Conservation (phyloP, 2,329 filamentous ascomycete genomes). For the Phaeosphaeriaceae sp. region DNA sequence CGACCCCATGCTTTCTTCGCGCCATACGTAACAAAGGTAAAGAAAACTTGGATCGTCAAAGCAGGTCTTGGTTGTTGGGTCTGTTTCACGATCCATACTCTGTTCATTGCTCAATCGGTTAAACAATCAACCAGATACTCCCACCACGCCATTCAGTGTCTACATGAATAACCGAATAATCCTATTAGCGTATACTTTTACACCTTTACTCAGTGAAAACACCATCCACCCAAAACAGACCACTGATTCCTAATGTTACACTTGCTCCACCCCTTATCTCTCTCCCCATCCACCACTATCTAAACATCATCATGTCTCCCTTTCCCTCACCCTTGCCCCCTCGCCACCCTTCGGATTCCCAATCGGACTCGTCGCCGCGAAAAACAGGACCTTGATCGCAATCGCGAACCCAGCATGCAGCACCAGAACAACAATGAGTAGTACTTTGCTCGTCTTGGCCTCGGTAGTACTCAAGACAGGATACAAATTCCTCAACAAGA, state of each 20-base stretch:
- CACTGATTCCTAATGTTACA: no score
- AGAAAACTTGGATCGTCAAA: no score
- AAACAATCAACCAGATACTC: no score
- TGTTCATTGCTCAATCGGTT: no score
- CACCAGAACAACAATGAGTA: conserved; percentile 82
- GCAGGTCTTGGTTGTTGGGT: no score
- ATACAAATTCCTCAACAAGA: conserved; percentile 52
- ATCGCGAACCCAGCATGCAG: conserved; percentile 90
- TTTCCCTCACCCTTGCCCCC: conserved; percentile 21
- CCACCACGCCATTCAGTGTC: no score
- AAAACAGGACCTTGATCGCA: conserved; percentile 96
- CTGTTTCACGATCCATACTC: no score
- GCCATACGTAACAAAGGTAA: no score
- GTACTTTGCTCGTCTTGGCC: conserved; percentile 84
- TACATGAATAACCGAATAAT: background rate
- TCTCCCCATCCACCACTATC: no score
- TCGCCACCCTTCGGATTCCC: conserved; percentile 33
- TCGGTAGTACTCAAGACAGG: conserved; percentile 93
- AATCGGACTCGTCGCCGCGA: conserved; percentile 65
- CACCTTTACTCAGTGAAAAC: background rate
- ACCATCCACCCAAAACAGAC: no score
- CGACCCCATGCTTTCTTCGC: no score
- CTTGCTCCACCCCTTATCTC: background rate
- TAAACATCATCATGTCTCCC: conserved; percentile 15
- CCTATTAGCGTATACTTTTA: background rate